Base-by-base conservation (phyloP, 2,329 filamentous ascomycete genomes). In the Pyricularia pennisetigena region DNA sequence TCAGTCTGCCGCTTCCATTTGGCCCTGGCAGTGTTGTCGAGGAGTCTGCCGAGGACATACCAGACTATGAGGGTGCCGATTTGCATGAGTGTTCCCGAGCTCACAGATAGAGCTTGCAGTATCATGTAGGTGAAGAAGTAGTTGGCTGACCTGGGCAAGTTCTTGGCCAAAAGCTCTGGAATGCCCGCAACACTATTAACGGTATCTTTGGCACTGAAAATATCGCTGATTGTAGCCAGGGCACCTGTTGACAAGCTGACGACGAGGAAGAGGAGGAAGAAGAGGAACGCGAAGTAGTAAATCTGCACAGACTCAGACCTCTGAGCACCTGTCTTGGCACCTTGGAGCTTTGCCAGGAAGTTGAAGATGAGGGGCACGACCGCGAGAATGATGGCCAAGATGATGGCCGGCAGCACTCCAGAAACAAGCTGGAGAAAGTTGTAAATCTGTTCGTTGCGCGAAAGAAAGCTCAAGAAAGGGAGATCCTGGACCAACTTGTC, bases 101-200 rank as follows among this genome's bases (percentile, higher is more conserved):
- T 97, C 71, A 92, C 93, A 71, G 92, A 93, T 73, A 98, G 84
- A 0, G 94, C 93, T 74, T 98, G 95, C 10, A 99, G 88, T 75
- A 97, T 90, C 88, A 99, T 94, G 84, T 99, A 99, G 0, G 93
- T 94, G 83, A 97, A 98, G 82, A 98, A 99, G 78, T 98, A 99
- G 76, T 97, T 97, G 73, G 93, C 91, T 0, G 94, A 90, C 72
- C 88, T 91, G 1, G 95, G 95, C 5, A 99, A 81, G 70, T 94
- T 95, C 12, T 82, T 77, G 0, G 94, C 94, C 30, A 99, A 81
- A 0, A 91, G 83, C 23, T 86, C 78, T 0, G 95, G 87, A 69
- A 96, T 86, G 54, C 83, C 84, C n/a, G 81, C 79, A 8, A 92
- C 88, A 64, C 92, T 83, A 10, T 79, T 74, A 8, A 84, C 72